Percentiles rank a stretch among this genome's conserved stretches.
These are phyloP conservation scores for Penicillium pulvis DNA, from an alignment of 495 filamentous ascomycete species.

Conservation along the genomic window DNA sequence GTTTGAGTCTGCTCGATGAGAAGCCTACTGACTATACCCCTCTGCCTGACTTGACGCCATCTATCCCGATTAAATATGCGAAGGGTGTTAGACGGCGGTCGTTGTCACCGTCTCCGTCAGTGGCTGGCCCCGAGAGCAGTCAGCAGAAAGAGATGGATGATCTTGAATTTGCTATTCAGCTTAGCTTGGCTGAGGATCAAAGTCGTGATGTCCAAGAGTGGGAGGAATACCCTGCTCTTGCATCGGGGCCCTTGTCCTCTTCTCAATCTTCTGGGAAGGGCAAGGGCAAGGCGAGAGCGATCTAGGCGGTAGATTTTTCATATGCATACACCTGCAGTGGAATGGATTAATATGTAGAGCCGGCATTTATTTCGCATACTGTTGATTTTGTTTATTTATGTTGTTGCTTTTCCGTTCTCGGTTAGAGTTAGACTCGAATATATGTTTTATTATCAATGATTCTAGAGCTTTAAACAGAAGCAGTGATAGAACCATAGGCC, in stretches of 20 bases:
- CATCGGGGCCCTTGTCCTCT: slow-evolving; percentile 42
- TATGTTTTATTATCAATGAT: neutral
- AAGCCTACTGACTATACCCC: slow-evolving; percentile 2
- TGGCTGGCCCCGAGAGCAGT: slow-evolving; percentile 37
- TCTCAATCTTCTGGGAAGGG: slow-evolving; percentile 43
- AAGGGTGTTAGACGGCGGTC: slow-evolving; percentile 27
- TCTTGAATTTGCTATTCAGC: slow-evolving; percentile 77
- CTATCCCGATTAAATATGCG: slow-evolving; percentile 56
- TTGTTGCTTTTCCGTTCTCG: neutral
- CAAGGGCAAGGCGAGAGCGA: slow-evolving; percentile 49
- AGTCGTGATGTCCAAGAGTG: slow-evolving; percentile 43
- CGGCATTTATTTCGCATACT: neutral
- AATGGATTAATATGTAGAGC: neutral
- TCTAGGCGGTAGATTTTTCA: neutral
- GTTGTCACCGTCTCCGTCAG: slow-evolving; percentile 20
- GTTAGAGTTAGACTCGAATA: slow-evolving; percentile 5
- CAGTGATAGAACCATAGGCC: too few species aligned
- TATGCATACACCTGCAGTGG: too few species aligned
- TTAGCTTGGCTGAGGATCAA: slow-evolving; percentile 82
- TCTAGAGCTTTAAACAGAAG: too few species aligned
- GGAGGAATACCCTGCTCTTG: slow-evolving; percentile 62
- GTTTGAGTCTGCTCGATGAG: slow-evolving; percentile 69
- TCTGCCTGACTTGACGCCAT: slow-evolving; percentile 37
- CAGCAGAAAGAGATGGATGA: slow-evolving; percentile 64
- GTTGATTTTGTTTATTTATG: neutral